Conservation (phyloP, 176 grass and related monocot species). For the Aegilops speltoides region DNA sequence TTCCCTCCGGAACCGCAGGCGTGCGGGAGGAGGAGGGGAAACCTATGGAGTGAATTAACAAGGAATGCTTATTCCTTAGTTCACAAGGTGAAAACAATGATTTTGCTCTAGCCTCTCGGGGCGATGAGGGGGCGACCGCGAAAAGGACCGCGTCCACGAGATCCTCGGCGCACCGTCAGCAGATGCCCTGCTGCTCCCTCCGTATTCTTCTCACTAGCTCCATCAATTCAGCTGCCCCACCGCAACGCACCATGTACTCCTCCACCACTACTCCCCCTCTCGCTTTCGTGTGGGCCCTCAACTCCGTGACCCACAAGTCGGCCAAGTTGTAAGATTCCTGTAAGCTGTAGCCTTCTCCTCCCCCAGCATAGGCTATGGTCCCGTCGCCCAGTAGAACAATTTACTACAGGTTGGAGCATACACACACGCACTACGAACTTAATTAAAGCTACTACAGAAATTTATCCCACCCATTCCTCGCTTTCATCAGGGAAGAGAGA, state of each 20-base stretch:
- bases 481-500: neutral
- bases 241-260: too few relatives aligned
- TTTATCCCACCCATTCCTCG: slow-evolving; percentile 5
- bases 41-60: too few relatives aligned
- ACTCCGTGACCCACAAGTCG: neutral
- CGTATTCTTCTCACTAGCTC: neutral
- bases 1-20: too few relatives aligned
- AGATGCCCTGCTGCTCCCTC: too few relatives aligned
- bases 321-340: fast-evolving
- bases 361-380: neutral
- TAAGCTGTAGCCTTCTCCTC: neutral
- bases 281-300: neutral
- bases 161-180: neutral
- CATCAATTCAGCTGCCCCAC: slow-evolving; percentile 40
- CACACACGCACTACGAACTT: neutral
- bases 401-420: slow-evolving; percentile 28
- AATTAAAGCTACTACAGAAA: neutral
- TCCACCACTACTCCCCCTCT: fast-evolving
- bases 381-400: slow-evolving; percentile 27
- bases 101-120: too few relatives aligned
- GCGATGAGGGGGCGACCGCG: neutral
- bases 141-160: slow-evolving; percentile 37
- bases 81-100: neutral
- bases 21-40: too few relatives aligned
- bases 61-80: neutral